Percentiles rank a stretch among this genome's conserved stretches.
Conservation (phyloP, 1,284 basidiomycete genomes). For the Ceratobasidium sp. region DNA sequence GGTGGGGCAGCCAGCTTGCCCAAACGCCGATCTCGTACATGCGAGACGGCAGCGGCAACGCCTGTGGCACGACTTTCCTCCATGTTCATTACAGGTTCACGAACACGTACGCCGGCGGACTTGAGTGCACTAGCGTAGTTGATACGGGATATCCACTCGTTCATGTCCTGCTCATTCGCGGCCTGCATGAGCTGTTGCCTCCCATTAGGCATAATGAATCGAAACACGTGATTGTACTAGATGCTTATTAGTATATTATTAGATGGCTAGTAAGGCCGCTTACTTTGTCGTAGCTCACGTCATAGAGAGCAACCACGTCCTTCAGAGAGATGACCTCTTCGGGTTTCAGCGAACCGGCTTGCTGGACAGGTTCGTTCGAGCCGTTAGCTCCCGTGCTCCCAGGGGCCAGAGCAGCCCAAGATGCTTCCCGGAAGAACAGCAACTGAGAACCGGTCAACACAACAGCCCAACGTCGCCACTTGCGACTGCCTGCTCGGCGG, state of each 20-base stretch:
- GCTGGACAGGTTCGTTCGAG: slow-evolving; percentile 51
- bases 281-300: slow-evolving; percentile 79
- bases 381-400: neutral
- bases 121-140: slow-evolving; percentile 96
- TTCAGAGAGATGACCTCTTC: slow-evolving; percentile 87
- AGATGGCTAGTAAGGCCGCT: slow-evolving; percentile 34
- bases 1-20: slow-evolving; percentile 18
- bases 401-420: slow-evolving; percentile 59
- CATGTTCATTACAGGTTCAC: slow-evolving; percentile 71
- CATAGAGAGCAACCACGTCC: slow-evolving; percentile 80
- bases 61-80: slow-evolving; percentile 79
- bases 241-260: neutral
- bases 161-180: slow-evolving; percentile 75
- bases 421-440: slow-evolving; percentile 87
- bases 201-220: slow-evolving; percentile 77
- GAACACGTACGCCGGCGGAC: slow-evolving; percentile 84
- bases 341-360: slow-evolving; percentile 73
- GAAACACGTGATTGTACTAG: slow-evolving; percentile 77
- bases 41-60: slow-evolving; percentile 82
- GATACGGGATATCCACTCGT: slow-evolving; percentile 91
- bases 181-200: slow-evolving; percentile 86
- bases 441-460: slow-evolving; percentile 90
- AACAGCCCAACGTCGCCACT: slow-evolving; percentile 89
- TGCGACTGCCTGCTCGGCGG: slow-evolving; percentile 76
- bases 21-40: slow-evolving; percentile 51